Evolutionary conservation across 148 eudicot genomes (phyloP), one percentile per base, ranked within the genome.

Genomic region (Rhododendron griersonianum): DNA sequence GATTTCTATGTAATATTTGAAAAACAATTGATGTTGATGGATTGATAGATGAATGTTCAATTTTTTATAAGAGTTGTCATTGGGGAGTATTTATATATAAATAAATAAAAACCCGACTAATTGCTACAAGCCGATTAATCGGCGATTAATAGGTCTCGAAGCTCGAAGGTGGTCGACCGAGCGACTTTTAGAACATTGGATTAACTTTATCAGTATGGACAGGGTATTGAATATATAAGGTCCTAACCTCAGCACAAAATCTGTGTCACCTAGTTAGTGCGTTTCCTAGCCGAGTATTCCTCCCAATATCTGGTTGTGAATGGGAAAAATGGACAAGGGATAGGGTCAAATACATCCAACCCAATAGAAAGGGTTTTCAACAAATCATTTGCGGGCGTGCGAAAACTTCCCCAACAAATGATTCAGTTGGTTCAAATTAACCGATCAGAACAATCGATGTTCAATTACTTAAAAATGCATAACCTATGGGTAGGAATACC

Each of bases 401-500:
- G 2, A 39, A 39, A 79, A 85, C 11, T 65, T 74, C 44, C 80
- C 25, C 59, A 48, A 65, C 33, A 44, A 59, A 28, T 18, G 25
- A 77, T 44, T 55, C 21, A 53, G 8, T 14, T 41, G 30, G 21
- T 39, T 45, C 35, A 28, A 82, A 55, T 53, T 25, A 44, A 28
- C 37, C 30, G 35, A 44, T 51, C 55, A 39, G 57, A 75, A 82
- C 14, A 11, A 48, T 39, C 11, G 5, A 71, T n/a, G 35, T 83
- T 51, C 39, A 84, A 3, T 10, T 50, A 53, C 16, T 7, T 11
- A 21, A 75, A 84, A 37, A 74, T 37, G 37, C 81, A 37, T 2
- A 75, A 75, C 81, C 48, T 76, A 76, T 37, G 4, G 82, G 80
- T 57, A 82, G 77, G 81, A 79, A 84, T 93, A 94, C 98, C 98